Evolutionary conservation across 352 stramenopile genomes (phyloP), one percentile per base, ranked within the genome.

Genomic region (Globisporangium recalcitrans): DNA sequence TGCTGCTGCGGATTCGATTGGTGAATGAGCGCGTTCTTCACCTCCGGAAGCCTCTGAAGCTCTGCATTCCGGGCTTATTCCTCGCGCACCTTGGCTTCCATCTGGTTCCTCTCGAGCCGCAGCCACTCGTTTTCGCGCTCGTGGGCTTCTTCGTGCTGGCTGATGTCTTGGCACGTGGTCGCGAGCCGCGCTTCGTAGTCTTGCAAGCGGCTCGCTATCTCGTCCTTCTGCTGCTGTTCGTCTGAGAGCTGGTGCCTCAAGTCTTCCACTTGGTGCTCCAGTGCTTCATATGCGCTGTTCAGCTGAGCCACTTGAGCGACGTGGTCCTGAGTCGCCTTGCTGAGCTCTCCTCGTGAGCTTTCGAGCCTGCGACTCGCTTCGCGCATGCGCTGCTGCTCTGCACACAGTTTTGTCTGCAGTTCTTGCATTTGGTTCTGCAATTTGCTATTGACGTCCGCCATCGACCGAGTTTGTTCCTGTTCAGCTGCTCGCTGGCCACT

Each of bases 21-120:
- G 14, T 79, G 67, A 31, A 93, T 87, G 52, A 76, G 60, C 21
- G 79, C 71, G 52, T 93, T 93, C 60, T 94, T 94, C 57, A 93
- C 85, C 21, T 72, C 64, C 6, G 91, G 34, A 1, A 94, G 58
- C 21, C 70, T 67, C 55, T 78, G 68, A 0, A 94, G 55, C 61
- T 91, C 82, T 1, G 56, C 61, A 49, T 71, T 93, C 21, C 84
- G 80, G 11, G 66, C 78, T 8, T 78, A 54, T 14, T 77, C 72
- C 62, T 87, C 82, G 46, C 77, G 77, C 61, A 66, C 80, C 26
- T 72, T 69, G 0, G 63, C 58, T 1, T 87, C 78, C 0, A 80
- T 52, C 0, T 66, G 73, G 0, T 59, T 13, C 6, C 76, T 68
- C 16, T 86, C 74, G 4, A 51, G 65, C 2, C 71, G 75, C 26